phyloP scores from a whole-genome alignment of 2,329 filamentous ascomycete genomes.

The Penicillium brevicompactum region DNA sequence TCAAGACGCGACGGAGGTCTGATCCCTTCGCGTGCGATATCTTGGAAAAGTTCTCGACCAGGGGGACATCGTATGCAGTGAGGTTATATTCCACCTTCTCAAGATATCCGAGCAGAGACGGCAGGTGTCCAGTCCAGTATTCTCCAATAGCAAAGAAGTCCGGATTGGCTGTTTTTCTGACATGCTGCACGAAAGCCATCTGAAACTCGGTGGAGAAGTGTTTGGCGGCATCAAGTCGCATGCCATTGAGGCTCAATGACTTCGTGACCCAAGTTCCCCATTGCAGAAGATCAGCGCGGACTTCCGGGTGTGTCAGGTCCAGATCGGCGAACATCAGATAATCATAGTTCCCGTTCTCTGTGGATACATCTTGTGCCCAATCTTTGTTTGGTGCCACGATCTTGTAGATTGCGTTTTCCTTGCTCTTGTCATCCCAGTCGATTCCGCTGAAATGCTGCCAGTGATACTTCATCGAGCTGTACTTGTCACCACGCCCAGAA shows the following conservation, averaged over 20 bases:
- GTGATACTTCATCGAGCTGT: conserved; percentile 65
- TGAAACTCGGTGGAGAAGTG: conserved; percentile 71
- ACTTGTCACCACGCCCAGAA: conserved; percentile 59
- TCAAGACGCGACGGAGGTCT: conserved; percentile 67
- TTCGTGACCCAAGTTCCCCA: conserved; percentile 70
- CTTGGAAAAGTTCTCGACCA: conserved; percentile 68
- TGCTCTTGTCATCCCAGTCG: conserved; percentile 62
- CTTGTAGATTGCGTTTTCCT: conserved; percentile 66
- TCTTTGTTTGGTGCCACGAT: conserved; percentile 64
- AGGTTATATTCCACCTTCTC: conserved; percentile 61
- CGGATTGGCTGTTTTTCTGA: conserved; percentile 55
- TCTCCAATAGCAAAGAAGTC: conserved; percentile 69
- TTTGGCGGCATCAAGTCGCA: conserved; percentile 72
- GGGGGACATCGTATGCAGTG: conserved; percentile 66
- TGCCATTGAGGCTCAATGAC: conserved; percentile 63
- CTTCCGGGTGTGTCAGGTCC: conserved; percentile 66
- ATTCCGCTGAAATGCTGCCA: conserved; percentile 70
- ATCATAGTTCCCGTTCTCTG: conserved; percentile 67
- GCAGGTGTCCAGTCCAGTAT: conserved; percentile 65
- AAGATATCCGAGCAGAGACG: conserved; percentile 60
- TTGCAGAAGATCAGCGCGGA: conserved; percentile 63
- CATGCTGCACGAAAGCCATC: conserved; percentile 61
- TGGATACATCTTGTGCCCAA: conserved; percentile 65
- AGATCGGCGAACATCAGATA: conserved; percentile 74
- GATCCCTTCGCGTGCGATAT: conserved; percentile 58